Evolutionary conservation across 345 rosid genomes (phyloP), one percentile per base, ranked within the genome.

Genomic region (Camelina neglecta): DNA sequence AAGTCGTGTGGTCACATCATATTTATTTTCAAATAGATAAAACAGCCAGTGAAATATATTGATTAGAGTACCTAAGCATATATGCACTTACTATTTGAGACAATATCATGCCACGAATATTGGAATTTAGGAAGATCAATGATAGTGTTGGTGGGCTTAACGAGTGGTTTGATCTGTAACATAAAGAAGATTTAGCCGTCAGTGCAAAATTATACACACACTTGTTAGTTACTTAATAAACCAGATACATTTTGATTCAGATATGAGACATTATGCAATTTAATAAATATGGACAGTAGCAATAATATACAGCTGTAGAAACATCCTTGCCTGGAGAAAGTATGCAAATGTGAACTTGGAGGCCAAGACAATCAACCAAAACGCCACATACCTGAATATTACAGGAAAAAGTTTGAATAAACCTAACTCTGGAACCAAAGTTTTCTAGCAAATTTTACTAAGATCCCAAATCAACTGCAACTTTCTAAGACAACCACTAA

Each of bases 31-130:
- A 39, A 39, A 10, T 39, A 39, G 11, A 39, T 39, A 39, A 2
- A 39, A 45, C 39, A 42, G 48, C 42, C 26, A 49, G 53, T 41
- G 54, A 58, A 55, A 6, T 45, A 57, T 26, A 16, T 24, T 0
- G 4, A 60, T 18, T 47, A 20, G 23, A 75, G 50, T 41, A 53
- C 10, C 60, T 67, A 61, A 36, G 38, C 29, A 61, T 54, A 47
- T n/a, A 35, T 16, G 21, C 29, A 84, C 97, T 75, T 78, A 95
- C 99, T 63, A 81, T 89, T 89, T 71, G 99, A 95, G 77, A 95
- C 57, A 0, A 95, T 20, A 84, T 95, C 99, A 87, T 95, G 99
- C 99, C 99, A 95, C 29, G 99, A 87, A 79, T 95, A 95, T 2
- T 1, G 41, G 82, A 88, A 64, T 58, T 67, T 0, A 64, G 58